Conservation (phyloP, 768 basidiomycete species). For the Pseudohyphozyma bogoriensis region DNA sequence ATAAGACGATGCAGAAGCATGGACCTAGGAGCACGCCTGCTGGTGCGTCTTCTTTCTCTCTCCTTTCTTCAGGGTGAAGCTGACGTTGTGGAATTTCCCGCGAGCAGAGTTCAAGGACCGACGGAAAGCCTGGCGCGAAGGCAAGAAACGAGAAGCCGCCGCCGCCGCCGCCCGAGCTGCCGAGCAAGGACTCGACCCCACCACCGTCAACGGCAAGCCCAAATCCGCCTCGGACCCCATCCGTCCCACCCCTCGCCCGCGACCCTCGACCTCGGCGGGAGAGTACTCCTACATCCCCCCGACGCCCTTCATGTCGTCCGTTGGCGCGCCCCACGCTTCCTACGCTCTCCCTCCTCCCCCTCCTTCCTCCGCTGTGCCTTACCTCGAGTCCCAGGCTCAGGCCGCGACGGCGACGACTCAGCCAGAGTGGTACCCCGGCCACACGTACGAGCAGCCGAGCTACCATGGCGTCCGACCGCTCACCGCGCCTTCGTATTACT, state of each 20-base stretch:
- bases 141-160: constrained; percentile 52
- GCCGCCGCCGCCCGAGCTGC: constrained; percentile 22
- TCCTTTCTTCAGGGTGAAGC: neutral
- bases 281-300: constrained; percentile 21
- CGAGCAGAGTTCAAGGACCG: constrained; percentile 89
- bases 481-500: constrained; percentile 1
- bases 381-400: too few species aligned
- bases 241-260: constrained; percentile 2
- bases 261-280: constrained; percentile 23
- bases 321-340: neutral
- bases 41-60: constrained; percentile 51
- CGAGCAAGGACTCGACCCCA: neutral
- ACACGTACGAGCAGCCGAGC: neutral
- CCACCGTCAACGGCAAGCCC: neutral
- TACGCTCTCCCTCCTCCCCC: neutral
- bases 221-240: neutral
- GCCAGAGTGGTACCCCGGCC: too few species aligned
- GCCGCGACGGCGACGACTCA: too few species aligned
- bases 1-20: constrained; percentile 97
- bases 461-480: neutral
- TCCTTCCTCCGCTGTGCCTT: neutral
- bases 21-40: constrained; percentile 78
- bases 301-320: constrained; percentile 10
- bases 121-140: constrained; percentile 88
- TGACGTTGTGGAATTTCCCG: neutral